Evolutionary conservation across 768 basidiomycete species (phyloP).

Genomic region (Russula lepida): DNA sequence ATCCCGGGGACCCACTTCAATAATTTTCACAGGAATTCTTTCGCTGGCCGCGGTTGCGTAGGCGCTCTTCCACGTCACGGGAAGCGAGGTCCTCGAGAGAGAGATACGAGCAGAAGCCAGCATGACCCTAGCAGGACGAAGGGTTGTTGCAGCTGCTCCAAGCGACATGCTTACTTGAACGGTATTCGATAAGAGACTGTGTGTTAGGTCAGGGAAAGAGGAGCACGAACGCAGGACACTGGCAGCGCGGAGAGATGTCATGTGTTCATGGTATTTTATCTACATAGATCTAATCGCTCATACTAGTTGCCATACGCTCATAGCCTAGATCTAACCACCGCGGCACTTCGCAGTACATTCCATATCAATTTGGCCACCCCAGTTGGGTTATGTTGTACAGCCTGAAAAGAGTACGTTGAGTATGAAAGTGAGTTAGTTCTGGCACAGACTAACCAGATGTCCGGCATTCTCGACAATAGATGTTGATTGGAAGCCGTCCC

Average conservation of each 20-base stretch:
- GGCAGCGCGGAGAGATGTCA: too few relatives aligned
- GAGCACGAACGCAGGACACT: neutral
- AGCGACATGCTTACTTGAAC: neutral
- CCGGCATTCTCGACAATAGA: constrained; percentile 13
- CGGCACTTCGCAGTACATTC: neutral
- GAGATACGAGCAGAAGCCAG: neutral
- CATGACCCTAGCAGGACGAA: neutral
- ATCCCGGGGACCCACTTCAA: constrained; percentile 88
- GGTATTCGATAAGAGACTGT: neutral
- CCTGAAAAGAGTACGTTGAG: neutral
- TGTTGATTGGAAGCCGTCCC: constrained; percentile 6
- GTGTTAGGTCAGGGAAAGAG: neutral
- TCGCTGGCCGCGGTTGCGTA: constrained; percentile 12
- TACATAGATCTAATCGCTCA: neutral
- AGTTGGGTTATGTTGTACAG: constrained; percentile 9
- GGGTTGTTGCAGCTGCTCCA: neutral
- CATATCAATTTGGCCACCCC: constrained; percentile 8
- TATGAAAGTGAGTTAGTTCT: neutral
- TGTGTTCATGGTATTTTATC: neutral
- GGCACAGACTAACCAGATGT: constrained; percentile 11
- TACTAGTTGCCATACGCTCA: too few relatives aligned
- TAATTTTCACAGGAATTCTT: constrained; percentile 45
- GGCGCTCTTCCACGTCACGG: too few relatives aligned
- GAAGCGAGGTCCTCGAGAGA: neutral
- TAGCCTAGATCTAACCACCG: neutral